These are phyloP conservation scores for Candida mattraensis DNA, from an alignment of 805 yeast genomes.

Conservation along the genomic window DNA sequence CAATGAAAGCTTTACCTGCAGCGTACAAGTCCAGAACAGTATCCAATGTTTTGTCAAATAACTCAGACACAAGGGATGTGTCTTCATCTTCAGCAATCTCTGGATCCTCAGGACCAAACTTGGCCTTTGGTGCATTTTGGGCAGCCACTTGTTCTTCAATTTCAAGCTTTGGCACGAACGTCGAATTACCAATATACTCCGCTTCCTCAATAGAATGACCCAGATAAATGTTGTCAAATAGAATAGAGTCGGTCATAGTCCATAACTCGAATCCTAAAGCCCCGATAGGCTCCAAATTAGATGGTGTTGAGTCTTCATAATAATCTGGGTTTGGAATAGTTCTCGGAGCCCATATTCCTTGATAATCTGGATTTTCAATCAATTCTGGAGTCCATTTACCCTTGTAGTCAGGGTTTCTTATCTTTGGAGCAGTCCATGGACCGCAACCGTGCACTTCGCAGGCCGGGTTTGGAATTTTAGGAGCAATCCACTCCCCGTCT, in stretches of 20 bases:
- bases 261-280: slow-evolving; percentile 88
- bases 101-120: slow-evolving; percentile 41
- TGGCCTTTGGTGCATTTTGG: slow-evolving; percentile 41
- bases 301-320: slow-evolving; percentile 56
- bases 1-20: slow-evolving; percentile 33
- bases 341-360: slow-evolving; percentile 77
- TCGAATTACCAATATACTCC: slow-evolving; percentile 74
- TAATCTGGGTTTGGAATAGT: slow-evolving; percentile 68
- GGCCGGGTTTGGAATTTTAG: slow-evolving; percentile 68
- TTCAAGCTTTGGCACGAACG: slow-evolving; percentile 57
- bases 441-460: slow-evolving; percentile 80
- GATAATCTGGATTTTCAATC: slow-evolving; percentile 71
- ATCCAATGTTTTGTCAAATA: slow-evolving; percentile 19
- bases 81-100: slow-evolving; percentile 15
- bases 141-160: slow-evolving; percentile 49
- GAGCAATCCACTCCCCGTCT: slow-evolving; percentile 84
- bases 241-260: slow-evolving; percentile 74
- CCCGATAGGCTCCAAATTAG: slow-evolving; percentile 65
- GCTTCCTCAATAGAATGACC: slow-evolving; percentile 88
- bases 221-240: slow-evolving; percentile 81
- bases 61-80: slow-evolving; percentile 19
- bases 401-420: slow-evolving; percentile 66
- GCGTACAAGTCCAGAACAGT: slow-evolving; percentile 21
- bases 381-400: slow-evolving; percentile 79
- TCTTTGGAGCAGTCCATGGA: slow-evolving; percentile 65